Conservation (phyloP, 2,329 filamentous ascomycete genomes). For the Coniochaeta prunicola region DNA sequence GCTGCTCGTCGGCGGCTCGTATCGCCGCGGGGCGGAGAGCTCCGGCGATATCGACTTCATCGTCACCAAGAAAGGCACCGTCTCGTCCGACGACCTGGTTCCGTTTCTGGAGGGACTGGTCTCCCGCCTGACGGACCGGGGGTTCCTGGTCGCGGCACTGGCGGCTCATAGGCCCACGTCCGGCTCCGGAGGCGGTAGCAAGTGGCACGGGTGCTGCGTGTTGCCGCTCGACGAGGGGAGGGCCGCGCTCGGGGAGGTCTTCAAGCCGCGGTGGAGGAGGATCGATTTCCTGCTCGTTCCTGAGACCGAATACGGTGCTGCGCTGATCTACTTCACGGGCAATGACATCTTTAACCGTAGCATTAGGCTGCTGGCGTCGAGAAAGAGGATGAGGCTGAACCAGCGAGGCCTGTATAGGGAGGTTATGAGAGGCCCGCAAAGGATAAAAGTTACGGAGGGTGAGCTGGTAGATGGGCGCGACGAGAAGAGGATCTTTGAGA, state of each 20-base stretch:
- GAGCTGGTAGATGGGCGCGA: slow-evolving; percentile 64
- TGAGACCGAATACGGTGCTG: slow-evolving; percentile 70
- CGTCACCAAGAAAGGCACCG: slow-evolving; percentile 60
- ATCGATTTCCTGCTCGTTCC: slow-evolving; percentile 84
- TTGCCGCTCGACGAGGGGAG: slow-evolving; percentile 40
- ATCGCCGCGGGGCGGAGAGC: slow-evolving; percentile 66
- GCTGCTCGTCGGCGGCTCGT: slow-evolving; percentile 75
- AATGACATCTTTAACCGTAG: slow-evolving; percentile 93
- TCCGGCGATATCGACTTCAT: slow-evolving; percentile 84
- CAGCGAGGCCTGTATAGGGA: slow-evolving; percentile 72
- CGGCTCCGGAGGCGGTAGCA: slow-evolving; percentile 51
- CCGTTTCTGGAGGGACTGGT: slow-evolving; percentile 59
- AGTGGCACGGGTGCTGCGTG: slow-evolving; percentile 83
- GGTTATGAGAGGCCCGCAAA: slow-evolving; percentile 51
- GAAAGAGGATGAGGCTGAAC: slow-evolving; percentile 78
- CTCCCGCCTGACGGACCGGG: slow-evolving; percentile 45
- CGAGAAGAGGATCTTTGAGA: slow-evolving; percentile 75
- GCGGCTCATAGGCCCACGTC: slow-evolving; percentile 38
- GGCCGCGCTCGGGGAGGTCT: slow-evolving; percentile 12
- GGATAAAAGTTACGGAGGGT: slow-evolving; percentile 59
- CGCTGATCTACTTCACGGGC: slow-evolving; percentile 90
- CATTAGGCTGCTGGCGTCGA: slow-evolving; percentile 65
- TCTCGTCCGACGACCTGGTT: slow-evolving; percentile 46
- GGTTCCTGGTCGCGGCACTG: slow-evolving; percentile 65
- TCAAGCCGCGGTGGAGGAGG: slow-evolving; percentile 59